Conservation (phyloP, 495 filamentous ascomycete species). For the Hypoxylon perforatum region DNA sequence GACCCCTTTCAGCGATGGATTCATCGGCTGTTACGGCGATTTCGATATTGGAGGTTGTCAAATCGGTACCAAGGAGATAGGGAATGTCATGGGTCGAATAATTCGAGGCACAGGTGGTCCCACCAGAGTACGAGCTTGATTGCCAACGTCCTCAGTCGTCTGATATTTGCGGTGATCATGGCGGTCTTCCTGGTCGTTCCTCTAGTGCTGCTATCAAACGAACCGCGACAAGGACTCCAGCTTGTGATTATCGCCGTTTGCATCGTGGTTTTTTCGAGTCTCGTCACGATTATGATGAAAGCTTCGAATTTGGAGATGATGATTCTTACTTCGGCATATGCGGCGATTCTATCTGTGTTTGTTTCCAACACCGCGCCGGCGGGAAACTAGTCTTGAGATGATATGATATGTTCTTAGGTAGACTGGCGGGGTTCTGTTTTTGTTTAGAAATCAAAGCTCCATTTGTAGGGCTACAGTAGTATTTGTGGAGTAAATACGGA, state of each 20-base stretch:
- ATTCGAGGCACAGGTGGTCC: not conserved
- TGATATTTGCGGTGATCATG: not conserved
- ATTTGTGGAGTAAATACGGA: no score
- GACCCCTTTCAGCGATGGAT: slow-evolving; percentile 16
- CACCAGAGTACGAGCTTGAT: slow-evolving; percentile 13
- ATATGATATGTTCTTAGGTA: not conserved
- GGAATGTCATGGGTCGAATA: not conserved
- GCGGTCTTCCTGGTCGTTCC: slow-evolving; percentile 6
- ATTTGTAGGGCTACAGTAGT: not conserved
- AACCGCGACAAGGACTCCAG: not conserved
- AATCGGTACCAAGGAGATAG: not conserved
- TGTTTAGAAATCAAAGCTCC: not conserved
- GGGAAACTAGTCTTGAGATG: not conserved
- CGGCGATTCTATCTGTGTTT: slow-evolving; percentile 39
- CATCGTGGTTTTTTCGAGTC: not conserved
- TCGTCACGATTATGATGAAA: slow-evolving; percentile 37
- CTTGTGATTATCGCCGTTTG: not conserved
- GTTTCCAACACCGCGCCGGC: slow-evolving; percentile 5
- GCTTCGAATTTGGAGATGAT: slow-evolving; percentile 46
- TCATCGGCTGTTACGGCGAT: not conserved
- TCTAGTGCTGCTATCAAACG: not conserved
- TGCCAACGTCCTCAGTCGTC: not conserved
- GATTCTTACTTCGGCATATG: slow-evolving; percentile 45
- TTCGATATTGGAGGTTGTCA: slow-evolving; percentile 7
- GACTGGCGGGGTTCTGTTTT: no score